Conservation (phyloP, 2,329 filamentous ascomycete genomes). For the Hypomyces perniciosus region DNA sequence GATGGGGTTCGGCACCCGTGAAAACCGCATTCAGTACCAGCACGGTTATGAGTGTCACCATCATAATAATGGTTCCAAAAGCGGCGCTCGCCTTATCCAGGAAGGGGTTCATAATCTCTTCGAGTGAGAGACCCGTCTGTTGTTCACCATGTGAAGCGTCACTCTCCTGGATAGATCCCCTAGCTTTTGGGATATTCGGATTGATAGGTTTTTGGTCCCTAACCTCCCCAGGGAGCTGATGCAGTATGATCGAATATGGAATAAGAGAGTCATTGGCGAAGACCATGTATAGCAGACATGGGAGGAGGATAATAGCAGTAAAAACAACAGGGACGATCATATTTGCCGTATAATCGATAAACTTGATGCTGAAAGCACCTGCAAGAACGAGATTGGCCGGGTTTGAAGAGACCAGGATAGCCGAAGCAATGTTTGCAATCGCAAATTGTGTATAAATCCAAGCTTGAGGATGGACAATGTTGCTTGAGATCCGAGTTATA, state of each 20-base stretch:
- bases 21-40: constrained; percentile 59
- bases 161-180: constrained; percentile 48
- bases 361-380: constrained; percentile 65
- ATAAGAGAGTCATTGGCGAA: constrained; percentile 60
- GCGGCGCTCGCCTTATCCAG: constrained; percentile 60
- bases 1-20: constrained; percentile 41
- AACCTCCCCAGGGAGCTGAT: constrained; percentile 55
- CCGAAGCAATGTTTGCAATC: constrained; percentile 66
- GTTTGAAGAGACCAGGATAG: constrained; percentile 71
- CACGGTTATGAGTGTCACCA: constrained; percentile 58
- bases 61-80: constrained; percentile 62
- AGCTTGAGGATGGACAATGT: constrained; percentile 63
- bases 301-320: constrained; percentile 64
- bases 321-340: constrained; percentile 66
- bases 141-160: constrained; percentile 45
- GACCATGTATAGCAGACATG: constrained; percentile 63
- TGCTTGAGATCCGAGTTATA: constrained; percentile 58
- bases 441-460: constrained; percentile 71
- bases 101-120: constrained; percentile 72
- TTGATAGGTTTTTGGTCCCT: constrained; percentile 56
- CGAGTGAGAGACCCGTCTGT: constrained; percentile 53
- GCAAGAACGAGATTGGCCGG: constrained; percentile 71
- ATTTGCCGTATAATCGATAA: constrained; percentile 69
- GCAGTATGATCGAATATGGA: constrained; percentile 60
- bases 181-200: constrained; percentile 63